Conservation (phyloP, 1,284 basidiomycete species). For the Papiliotrema terrestris region DNA sequence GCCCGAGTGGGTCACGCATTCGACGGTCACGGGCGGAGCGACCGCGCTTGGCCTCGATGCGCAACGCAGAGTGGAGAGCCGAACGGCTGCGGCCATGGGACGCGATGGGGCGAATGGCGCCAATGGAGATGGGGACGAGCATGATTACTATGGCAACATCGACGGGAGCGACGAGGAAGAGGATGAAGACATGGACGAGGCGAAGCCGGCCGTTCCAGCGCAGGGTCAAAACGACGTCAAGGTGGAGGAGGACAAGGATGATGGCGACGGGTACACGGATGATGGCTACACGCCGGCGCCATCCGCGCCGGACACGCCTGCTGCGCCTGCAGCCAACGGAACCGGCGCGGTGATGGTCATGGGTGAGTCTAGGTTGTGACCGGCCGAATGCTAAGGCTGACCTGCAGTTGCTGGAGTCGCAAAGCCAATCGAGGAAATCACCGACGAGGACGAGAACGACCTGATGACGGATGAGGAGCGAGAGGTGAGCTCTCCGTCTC, state of each 20-base stretch:
- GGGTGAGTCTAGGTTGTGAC: conserved; percentile 16
- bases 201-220: conserved; percentile 14
- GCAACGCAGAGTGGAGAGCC: conserved; percentile 10
- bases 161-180: conserved; percentile 16
- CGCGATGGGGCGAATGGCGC: neutral
- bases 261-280: conserved; percentile 23
- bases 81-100: neutral
- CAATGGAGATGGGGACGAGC: conserved; percentile 4
- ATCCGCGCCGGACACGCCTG: neutral
- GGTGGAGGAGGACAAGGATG: conserved; percentile 9
- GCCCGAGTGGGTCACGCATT: conserved; percentile 89
- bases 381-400: neutral
- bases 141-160: conserved; percentile 1
- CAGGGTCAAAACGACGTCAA: conserved; percentile 11
- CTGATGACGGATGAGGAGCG: conserved; percentile 50
- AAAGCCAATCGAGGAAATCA: conserved; percentile 41
- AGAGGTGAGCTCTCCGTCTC: conserved; percentile 26
- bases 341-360: conserved; percentile 14
- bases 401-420: conserved; percentile 36
- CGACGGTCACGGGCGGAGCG: conserved; percentile 86
- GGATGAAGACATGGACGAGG: conserved; percentile 27
- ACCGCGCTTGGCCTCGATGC: conserved; percentile 67
- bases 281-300: neutral
- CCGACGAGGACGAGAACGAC: conserved; percentile 44
- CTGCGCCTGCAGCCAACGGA: neutral